These are phyloP conservation scores for Gossypium arboreum DNA, from an alignment of 345 rosid species.

Conservation along the genomic window DNA sequence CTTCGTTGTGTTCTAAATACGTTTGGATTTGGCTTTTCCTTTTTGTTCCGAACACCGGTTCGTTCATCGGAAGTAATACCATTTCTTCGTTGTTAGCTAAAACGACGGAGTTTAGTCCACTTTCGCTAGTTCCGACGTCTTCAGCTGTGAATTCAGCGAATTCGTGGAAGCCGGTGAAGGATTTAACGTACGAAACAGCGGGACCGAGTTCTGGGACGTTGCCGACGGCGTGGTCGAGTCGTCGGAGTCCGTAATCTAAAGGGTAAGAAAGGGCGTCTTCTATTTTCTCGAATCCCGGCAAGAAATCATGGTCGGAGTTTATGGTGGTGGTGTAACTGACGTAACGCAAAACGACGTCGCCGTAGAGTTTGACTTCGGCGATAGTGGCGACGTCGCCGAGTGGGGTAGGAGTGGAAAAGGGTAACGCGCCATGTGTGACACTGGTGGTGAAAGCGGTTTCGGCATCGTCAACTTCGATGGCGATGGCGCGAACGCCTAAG, in stretches of 20 bases:
- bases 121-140: conserved; percentile 85
- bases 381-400: conserved; percentile 43
- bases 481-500: conserved; percentile 68
- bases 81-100: conserved; percentile 73
- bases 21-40: conserved; percentile 96
- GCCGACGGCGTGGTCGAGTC: conserved; percentile 90
- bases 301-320: conserved; percentile 15
- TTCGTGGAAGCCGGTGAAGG: conserved; percentile 84
- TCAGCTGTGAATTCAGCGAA: conserved; percentile 92
- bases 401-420: conserved; percentile 43
- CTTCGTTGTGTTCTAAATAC: conserved; percentile 86
- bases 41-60: conserved; percentile 87
- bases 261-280: conserved; percentile 55
- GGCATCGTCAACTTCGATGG: conserved; percentile 72
- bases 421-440: conserved; percentile 59
- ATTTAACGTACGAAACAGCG: conserved; percentile 55
- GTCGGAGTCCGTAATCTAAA: conserved; percentile 64
- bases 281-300: conserved; percentile 59
- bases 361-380: conserved; percentile 76
- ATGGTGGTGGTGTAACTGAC: conserved; percentile 37
- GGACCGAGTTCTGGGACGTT: conserved; percentile 74
- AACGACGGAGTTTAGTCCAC: conserved; percentile 80
- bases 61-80: conserved; percentile 79
- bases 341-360: conserved; percentile 84
- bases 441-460: conserved; percentile 54